Conservation (phyloP, 73 alveolate species). For the Halteria grandinella region DNA sequence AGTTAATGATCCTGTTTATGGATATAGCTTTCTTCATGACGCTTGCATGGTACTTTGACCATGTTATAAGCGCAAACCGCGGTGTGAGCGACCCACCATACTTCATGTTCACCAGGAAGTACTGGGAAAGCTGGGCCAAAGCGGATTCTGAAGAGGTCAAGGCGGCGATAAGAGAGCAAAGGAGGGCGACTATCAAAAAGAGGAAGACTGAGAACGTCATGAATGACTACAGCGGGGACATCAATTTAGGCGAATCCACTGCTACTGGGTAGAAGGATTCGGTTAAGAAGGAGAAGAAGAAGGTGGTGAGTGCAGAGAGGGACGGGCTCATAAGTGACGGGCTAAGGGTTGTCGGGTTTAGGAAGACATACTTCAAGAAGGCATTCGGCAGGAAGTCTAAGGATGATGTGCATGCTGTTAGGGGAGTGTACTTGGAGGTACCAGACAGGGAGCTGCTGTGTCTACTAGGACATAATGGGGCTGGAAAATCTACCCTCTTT, state of each 20-base stretch:
- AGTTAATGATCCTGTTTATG: constrained; percentile 1
- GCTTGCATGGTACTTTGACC: constrained; percentile 64
- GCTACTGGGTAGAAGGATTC: constrained; percentile 13
- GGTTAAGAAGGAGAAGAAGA: constrained; percentile 24
- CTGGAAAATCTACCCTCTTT: constrained; percentile 90
- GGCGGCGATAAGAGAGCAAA: background rate
- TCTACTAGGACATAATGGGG: constrained; percentile 91
- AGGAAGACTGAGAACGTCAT: background rate
- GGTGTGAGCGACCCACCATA: constrained; percentile 26
- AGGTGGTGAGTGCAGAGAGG: background rate
- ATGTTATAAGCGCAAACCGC: constrained; percentile 43
- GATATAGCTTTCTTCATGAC: background rate
- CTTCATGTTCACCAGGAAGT: constrained; percentile 14
- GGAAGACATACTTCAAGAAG: constrained; percentile 2
- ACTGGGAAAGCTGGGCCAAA: constrained; percentile 22
- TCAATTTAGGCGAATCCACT: background rate
- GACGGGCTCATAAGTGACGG: constrained; percentile 11
- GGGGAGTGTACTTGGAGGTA: constrained; percentile 76
- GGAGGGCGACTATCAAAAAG: constrained; percentile 2
- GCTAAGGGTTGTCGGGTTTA: constrained; percentile 17
- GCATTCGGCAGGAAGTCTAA: constrained; percentile 50
- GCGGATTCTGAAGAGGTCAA: background rate
- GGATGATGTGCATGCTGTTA: constrained; percentile 59
- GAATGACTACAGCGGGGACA: background rate
- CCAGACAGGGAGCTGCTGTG: constrained; percentile 78